Evolutionary conservation across 306 rosid species (phyloP).

Genomic region (Cicer pinnatifidum): DNA sequence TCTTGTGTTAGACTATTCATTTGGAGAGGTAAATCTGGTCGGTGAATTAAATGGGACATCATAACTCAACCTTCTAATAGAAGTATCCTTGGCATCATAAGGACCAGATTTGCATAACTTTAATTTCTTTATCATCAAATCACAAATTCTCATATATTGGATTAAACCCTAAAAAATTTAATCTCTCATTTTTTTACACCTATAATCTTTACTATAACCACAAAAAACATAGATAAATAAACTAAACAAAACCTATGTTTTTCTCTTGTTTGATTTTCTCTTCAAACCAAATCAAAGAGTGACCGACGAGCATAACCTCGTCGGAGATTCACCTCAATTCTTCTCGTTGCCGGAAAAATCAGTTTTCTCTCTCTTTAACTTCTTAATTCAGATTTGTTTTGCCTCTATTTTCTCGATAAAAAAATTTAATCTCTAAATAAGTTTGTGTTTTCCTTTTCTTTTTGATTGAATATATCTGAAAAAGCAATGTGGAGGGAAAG

Average conservation of each 20-base stretch:
- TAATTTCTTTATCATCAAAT: too few species aligned
- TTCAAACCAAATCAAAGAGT: conserved; percentile 43
- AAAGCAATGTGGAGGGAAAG: conserved; percentile 45
- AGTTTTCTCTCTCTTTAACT: conserved; percentile 15
- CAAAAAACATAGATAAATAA: neutral
- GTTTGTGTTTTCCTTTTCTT: neutral
- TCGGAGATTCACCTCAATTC: conserved; percentile 50
- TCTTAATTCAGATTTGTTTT: neutral
- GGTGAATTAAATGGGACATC: too few species aligned
- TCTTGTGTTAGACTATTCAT: too few species aligned
- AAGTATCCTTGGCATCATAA: too few species aligned
- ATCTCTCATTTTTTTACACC: too few species aligned
- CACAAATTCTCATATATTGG: too few species aligned
- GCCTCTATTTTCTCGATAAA: neutral
- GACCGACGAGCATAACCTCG: conserved; percentile 68
- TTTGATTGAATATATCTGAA: neutral
- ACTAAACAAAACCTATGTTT: conserved; percentile 42
- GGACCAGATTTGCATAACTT: too few species aligned
- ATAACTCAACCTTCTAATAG: too few species aligned
- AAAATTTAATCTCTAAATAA: neutral
- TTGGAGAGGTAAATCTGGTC: too few species aligned
- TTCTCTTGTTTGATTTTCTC: conserved; percentile 45
- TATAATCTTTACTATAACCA: too few species aligned
- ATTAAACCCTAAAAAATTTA: too few species aligned
- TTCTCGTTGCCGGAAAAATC: conserved; percentile 28